Evolutionary conservation across 441 rosid species (phyloP).

Genomic region (Eutrema salsugineum): DNA sequence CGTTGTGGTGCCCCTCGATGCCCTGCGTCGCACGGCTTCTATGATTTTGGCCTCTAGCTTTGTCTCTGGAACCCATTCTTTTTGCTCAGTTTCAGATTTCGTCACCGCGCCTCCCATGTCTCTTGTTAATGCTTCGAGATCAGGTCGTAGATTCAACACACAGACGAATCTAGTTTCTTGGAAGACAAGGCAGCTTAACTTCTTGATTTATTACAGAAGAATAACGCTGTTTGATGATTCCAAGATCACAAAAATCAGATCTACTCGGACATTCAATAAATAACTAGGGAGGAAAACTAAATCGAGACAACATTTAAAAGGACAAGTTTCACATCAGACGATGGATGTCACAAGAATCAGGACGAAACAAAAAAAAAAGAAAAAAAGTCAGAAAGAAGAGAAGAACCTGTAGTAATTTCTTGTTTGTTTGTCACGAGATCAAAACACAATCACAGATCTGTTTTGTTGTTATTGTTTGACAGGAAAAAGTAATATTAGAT

Average conservation of each 20-base stretch:
- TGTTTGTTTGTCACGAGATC: conserved; percentile 27
- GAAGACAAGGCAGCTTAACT: conserved; percentile 20
- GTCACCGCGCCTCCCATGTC: conserved; percentile 65
- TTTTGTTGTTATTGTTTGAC: neutral
- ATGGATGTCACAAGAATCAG: conserved; percentile 27
- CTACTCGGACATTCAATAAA: conserved; percentile 3
- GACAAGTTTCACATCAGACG: conserved; percentile 20
- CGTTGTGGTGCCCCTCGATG: conserved; percentile 55
- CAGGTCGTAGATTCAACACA: conserved; percentile 4
- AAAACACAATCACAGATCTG: conserved; percentile 19
- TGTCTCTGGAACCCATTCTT: conserved; percentile 51
- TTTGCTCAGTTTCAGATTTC: conserved; percentile 37
- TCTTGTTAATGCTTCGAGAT: conserved; percentile 3
- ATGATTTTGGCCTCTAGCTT: conserved; percentile 81
- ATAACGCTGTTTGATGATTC: conserved; percentile 2
- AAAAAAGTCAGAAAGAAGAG: neutral
- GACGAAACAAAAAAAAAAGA: neutral
- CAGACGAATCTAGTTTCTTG: conserved; percentile 18
- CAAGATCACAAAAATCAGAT: conserved; percentile 5
- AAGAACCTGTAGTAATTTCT: conserved; percentile 22
- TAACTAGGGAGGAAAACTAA: neutral
- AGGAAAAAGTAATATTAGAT: neutral
- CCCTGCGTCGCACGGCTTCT: conserved; percentile 77
- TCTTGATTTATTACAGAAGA: neutral
- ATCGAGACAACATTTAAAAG: neutral